Evolutionary conservation across 495 filamentous ascomycete species (phyloP).

Genomic region (Immersiella caudata): DNA sequence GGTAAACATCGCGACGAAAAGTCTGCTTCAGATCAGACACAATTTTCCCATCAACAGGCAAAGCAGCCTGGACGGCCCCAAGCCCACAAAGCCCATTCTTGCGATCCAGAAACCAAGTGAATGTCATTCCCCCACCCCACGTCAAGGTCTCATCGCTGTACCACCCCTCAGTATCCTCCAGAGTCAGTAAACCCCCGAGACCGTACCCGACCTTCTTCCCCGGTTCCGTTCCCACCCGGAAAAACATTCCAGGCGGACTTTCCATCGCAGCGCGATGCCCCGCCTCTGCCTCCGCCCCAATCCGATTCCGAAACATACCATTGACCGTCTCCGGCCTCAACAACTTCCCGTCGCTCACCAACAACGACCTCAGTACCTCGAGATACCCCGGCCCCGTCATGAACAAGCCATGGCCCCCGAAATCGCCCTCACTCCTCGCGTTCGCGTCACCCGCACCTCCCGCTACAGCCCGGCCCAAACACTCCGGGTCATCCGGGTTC

Average conservation of each 20-base stretch:
- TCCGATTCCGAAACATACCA: conserved; percentile 48
- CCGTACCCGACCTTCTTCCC: conserved; percentile 23
- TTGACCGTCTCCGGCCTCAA: conserved; percentile 40
- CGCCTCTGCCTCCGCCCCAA: conserved; percentile 21
- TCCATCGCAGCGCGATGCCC: conserved; percentile 21
- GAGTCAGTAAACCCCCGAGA: conserved; percentile 29
- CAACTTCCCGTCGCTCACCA: conserved; percentile 34
- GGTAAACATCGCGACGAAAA: conserved; percentile 49
- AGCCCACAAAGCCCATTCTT: conserved; percentile 50
- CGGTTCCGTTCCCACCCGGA: conserved; percentile 29
- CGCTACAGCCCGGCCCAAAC: conserved; percentile 48
- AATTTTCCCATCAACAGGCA: conserved; percentile 40
- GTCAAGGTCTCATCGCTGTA: conserved; percentile 31
- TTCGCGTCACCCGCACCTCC: conserved; percentile 36
- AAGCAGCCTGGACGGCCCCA: conserved; percentile 41
- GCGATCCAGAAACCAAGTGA: conserved; percentile 50
- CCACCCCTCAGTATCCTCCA: conserved; percentile 29
- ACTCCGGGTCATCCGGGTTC: conserved; percentile 31
- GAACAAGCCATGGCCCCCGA: conserved; percentile 34
- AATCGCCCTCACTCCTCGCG: conserved; percentile 33
- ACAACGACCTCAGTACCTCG: conserved; percentile 29
- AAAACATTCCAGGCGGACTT: conserved; percentile 26
- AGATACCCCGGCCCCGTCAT: conserved; percentile 20
- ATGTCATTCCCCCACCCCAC: conserved; percentile 34
- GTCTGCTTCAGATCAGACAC: conserved; percentile 44